A percentile compares a stretch with the other conserved stretches of the same genome.
Conservation (phyloP, 805 yeast species). For the Danielia oregonensis region DNA sequence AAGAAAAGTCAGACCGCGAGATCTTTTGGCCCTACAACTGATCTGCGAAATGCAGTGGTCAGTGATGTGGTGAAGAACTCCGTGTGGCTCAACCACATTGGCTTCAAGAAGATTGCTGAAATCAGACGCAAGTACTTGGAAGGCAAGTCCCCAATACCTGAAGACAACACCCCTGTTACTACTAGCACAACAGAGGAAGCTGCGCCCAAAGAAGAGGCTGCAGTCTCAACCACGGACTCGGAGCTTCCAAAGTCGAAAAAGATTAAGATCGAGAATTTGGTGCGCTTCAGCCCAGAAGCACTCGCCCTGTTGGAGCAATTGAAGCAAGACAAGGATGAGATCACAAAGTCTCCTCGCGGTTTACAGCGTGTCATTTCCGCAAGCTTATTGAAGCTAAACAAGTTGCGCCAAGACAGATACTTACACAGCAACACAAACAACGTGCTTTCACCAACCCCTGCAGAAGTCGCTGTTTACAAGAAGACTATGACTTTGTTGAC, state of each 20-base stretch:
- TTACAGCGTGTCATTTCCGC: slow-evolving; percentile 34
- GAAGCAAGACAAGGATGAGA: slow-evolving; percentile 20
- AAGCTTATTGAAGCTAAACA: slow-evolving; percentile 31
- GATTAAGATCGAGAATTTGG: slow-evolving; percentile 29
- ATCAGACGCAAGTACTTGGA: slow-evolving; percentile 16
- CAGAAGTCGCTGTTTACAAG: slow-evolving; percentile 28
- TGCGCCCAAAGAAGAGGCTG: slow-evolving; percentile 5
- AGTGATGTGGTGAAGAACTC: slow-evolving; percentile 28
- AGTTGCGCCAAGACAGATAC: slow-evolving; percentile 39
- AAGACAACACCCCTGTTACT: neutral
- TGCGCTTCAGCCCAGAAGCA: slow-evolving; percentile 34
- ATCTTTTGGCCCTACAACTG: slow-evolving; percentile 36
- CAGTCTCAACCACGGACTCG: slow-evolving; percentile 4
- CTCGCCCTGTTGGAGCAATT: slow-evolving; percentile 21
- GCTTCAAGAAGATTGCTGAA: slow-evolving; percentile 26
- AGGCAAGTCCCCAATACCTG: slow-evolving; percentile 1
- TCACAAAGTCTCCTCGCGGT: slow-evolving; percentile 24
- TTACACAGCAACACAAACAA: slow-evolving; percentile 24
- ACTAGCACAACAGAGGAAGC: neutral
- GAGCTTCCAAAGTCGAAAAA: slow-evolving; percentile 7
- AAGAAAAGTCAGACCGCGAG: slow-evolving; percentile 19
- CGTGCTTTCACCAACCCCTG: slow-evolving; percentile 20
- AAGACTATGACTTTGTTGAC: slow-evolving; percentile 27
- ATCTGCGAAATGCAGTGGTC: slow-evolving; percentile 32
- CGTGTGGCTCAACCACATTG: slow-evolving; percentile 40